Evolutionary conservation across 2,329 filamentous ascomycete genomes (phyloP).

Genomic region (Pseudogymnoascus sp.): DNA sequence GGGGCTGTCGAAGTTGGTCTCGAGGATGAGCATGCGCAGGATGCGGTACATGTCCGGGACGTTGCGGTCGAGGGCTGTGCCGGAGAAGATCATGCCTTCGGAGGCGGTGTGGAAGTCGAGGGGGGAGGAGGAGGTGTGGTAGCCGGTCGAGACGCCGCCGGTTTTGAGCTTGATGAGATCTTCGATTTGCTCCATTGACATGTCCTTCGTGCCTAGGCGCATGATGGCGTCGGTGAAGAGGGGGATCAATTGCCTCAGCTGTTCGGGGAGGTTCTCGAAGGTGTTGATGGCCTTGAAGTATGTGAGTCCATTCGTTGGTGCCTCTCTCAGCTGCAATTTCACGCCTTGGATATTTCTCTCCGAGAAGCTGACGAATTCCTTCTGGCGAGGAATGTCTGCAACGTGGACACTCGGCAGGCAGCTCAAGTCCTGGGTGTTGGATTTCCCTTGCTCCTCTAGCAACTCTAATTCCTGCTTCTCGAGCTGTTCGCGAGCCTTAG

Average conservation of each 20-base stretch:
- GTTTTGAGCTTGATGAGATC: constrained; percentile 95
- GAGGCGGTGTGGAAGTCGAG: constrained; percentile 61
- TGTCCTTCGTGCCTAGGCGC: constrained; percentile 81
- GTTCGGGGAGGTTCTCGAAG: constrained; percentile 72
- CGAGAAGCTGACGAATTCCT: constrained; percentile 52
- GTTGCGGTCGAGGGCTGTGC: constrained; percentile 84
- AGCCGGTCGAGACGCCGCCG: constrained; percentile 78
- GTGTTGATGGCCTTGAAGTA: constrained; percentile 89
- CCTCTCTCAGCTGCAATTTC: constrained; percentile 82
- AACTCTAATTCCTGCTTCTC: constrained; percentile 74
- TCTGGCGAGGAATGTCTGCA: constrained; percentile 75
- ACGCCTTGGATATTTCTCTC: constrained; percentile 61
- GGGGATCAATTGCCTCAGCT: constrained; percentile 77
- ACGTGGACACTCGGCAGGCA: constrained; percentile 85
- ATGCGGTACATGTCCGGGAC: constrained; percentile 87
- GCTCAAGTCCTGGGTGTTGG: constrained; percentile 76
- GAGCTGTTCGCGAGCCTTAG: constrained; percentile 64
- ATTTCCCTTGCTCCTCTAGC: constrained; percentile 74
- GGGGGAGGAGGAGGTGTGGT: constrained; percentile 76
- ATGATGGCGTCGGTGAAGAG: constrained; percentile 89
- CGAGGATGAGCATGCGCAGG: constrained; percentile 69
- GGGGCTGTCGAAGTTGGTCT: constrained; percentile 83
- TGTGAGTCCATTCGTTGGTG: constrained; percentile 89
- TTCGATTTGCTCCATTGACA: constrained; percentile 90
- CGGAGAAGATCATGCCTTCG: constrained; percentile 78